These are phyloP conservation scores for Botrytis fragariae DNA, from an alignment of 2,329 filamentous ascomycete species.

Conservation along the genomic window DNA sequence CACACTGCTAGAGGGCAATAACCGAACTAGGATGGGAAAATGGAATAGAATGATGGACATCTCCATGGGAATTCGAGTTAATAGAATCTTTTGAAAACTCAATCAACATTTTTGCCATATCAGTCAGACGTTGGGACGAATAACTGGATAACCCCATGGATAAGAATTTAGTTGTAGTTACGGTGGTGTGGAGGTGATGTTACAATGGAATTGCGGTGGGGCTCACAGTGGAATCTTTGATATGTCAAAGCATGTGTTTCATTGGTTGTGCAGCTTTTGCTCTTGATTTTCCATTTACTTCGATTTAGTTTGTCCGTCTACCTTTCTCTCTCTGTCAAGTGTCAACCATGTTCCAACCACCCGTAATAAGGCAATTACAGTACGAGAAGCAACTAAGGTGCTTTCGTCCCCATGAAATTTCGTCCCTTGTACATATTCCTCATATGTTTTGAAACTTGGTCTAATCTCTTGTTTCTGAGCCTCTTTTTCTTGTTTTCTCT, in stretches of 20 bases:
- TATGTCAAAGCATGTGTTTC: neutral
- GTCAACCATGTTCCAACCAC: neutral
- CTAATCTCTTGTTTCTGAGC: neutral
- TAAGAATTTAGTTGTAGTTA: neutral
- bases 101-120: neutral
- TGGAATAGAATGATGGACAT: neutral
- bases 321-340: neutral
- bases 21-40: neutral
- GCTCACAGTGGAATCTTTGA: neutral
- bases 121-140: neutral
- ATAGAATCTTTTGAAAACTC: neutral
- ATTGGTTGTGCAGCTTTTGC: neutral
- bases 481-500: neutral
- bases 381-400: neutral
- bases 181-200: slow-evolving; percentile 3
- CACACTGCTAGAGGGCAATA: neutral
- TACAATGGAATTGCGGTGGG: neutral
- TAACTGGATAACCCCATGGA: neutral
- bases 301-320: neutral
- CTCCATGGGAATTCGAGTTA: neutral
- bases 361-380: neutral
- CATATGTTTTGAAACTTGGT: neutral
- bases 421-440: neutral
- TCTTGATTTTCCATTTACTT: neutral
- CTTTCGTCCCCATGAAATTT: neutral